A percentile compares a stretch with the other conserved stretches of the same genome.
Conservation (phyloP, 352 stramenopile genomes). For the Globisporangium irregulare region DNA sequence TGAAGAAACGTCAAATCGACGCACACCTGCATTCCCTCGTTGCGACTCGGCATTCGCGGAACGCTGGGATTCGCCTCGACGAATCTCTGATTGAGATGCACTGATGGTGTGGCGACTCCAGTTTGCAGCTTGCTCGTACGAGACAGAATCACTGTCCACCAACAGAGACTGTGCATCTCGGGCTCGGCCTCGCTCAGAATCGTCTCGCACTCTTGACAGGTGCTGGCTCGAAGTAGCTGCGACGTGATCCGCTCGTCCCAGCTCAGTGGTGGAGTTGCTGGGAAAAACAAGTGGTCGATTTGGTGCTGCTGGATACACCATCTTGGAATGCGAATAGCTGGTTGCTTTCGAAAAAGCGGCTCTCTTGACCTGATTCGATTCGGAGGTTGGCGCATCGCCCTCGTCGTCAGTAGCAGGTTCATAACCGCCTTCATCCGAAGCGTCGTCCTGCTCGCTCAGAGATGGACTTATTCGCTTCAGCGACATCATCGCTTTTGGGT, state of each 20-base stretch:
- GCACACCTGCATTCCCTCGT: background rate
- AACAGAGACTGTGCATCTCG: background rate
- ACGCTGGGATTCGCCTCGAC: background rate
- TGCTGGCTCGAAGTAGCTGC: background rate
- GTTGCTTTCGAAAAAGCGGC: background rate
- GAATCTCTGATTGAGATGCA: background rate
- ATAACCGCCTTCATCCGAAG: background rate
- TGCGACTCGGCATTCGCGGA: background rate
- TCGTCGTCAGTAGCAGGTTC: background rate
- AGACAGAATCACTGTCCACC: background rate
- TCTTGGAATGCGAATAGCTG: background rate
- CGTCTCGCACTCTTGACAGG: background rate
- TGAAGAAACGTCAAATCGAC: background rate
- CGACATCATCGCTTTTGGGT: constrained; percentile 1
- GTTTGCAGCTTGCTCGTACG: background rate
- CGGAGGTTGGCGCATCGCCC: background rate
- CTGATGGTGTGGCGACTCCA: constrained; percentile 6
- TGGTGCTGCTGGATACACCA: background rate
- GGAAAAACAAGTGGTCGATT: background rate
- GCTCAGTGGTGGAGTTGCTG: background rate
- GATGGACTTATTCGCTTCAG: constrained; percentile 3
- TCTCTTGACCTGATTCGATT: constrained; percentile 3
- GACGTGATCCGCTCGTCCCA: background rate
- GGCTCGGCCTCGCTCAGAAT: background rate
- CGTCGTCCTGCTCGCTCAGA: background rate